Conservation (phyloP, 768 basidiomycete species). For the Pleurotus giganteus region DNA sequence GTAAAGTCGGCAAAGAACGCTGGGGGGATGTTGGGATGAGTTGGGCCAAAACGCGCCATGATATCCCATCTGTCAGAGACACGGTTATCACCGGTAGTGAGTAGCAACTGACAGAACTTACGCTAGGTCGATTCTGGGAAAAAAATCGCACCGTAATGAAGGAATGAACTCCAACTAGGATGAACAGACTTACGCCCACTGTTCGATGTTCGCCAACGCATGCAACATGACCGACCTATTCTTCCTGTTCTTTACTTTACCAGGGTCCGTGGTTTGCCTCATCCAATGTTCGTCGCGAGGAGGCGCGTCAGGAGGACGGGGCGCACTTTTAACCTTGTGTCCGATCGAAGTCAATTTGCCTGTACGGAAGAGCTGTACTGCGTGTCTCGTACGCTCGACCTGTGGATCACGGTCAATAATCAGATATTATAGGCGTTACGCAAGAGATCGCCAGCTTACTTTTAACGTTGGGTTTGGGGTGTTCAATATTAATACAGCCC, state of each 20-base stretch:
- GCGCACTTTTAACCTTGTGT: slow-evolving; percentile 46
- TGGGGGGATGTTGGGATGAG: slow-evolving; percentile 57
- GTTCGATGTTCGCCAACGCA: slow-evolving; percentile 82
- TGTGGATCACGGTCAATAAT: slow-evolving; percentile 18
- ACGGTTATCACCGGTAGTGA: background rate
- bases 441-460: slow-evolving; percentile 22
- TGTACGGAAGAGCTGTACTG: slow-evolving; percentile 65
- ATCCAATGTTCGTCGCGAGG: slow-evolving; percentile 53
- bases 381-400: slow-evolving; percentile 70
- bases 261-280: slow-evolving; percentile 52
- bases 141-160: background rate
- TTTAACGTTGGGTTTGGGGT: slow-evolving; percentile 70
- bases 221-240: slow-evolving; percentile 75
- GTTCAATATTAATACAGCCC: slow-evolving; percentile 77
- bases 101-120: slow-evolving; percentile 29
- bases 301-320: slow-evolving; percentile 60
- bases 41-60: slow-evolving; percentile 71
- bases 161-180: background rate
- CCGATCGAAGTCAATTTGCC: slow-evolving; percentile 69
- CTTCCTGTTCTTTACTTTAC: slow-evolving; percentile 56
- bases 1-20: slow-evolving; percentile 82
- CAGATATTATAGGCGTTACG: background rate
- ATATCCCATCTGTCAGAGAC: slow-evolving; percentile 82
- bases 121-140: slow-evolving; percentile 80
- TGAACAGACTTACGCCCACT: slow-evolving; percentile 70